A percentile compares a stretch with the other conserved stretches of the same genome.
phyloP scores from a whole-genome alignment of 768 basidiomycete species.

The Boletus reticuloceps region DNA sequence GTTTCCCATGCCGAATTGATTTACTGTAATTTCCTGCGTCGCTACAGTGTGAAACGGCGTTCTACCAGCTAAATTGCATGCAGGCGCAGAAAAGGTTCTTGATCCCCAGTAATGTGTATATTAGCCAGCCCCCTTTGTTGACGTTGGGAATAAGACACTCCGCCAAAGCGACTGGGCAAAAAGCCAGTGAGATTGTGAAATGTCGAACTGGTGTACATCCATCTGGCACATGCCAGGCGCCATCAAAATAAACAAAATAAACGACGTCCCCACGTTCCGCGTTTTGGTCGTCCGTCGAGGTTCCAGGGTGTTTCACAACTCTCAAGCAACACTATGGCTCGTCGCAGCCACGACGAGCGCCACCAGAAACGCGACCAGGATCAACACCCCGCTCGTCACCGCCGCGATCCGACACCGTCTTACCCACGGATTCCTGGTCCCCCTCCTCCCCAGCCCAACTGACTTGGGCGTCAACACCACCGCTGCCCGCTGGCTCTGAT shows the following conservation, averaged over 20 bases:
- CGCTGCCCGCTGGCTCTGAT: constrained; percentile 17
- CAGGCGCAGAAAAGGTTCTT: background rate
- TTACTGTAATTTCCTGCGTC: background rate
- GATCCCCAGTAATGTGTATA: too few species aligned
- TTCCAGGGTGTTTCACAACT: too few species aligned
- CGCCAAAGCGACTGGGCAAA: background rate
- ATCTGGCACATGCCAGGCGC: constrained; percentile 1
- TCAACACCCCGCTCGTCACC: constrained; percentile 56
- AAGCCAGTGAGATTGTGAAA: background rate
- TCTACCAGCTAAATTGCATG: background rate
- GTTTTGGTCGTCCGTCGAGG: too few species aligned
- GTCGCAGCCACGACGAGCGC: constrained; percentile 39
- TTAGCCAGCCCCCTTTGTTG: too few species aligned
- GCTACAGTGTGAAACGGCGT: background rate
- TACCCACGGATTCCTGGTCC: constrained; percentile 36
- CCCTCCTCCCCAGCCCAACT: constrained; percentile 5
- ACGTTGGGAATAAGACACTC: too few species aligned
- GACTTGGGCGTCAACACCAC: constrained; percentile 21
- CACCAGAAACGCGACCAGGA: constrained; percentile 47
- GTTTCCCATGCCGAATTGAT: too few species aligned
- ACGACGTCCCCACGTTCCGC: background rate
- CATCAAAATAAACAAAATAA: background rate
- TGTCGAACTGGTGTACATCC: constrained; percentile 9
- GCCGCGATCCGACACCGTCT: constrained; percentile 55
- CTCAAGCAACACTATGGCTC: too few species aligned